Percentiles rank a stretch among this genome's conserved stretches.
Evolutionary conservation across 176 grass and related monocot species (phyloP).

Genomic region (Thinopyrum elongatum): DNA sequence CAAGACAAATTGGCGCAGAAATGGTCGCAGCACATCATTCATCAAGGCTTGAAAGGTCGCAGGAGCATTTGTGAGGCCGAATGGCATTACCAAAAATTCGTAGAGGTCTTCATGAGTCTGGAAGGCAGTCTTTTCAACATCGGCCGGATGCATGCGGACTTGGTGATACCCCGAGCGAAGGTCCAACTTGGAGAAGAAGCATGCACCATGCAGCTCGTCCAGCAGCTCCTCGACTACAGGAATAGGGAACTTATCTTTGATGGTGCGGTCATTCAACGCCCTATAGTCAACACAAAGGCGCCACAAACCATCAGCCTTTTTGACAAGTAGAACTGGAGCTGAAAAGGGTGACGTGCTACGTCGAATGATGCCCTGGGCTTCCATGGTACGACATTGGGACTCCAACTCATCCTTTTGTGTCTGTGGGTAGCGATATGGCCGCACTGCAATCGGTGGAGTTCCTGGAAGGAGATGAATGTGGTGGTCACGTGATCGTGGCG

Average conservation of each 20-base stretch:
- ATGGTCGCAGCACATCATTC: background rate
- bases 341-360: background rate
- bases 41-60: background rate
- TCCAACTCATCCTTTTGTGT: background rate
- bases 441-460: background rate
- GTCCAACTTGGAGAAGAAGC: background rate
- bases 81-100: background rate
- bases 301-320: background rate
- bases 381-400: background rate
- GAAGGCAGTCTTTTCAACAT: background rate
- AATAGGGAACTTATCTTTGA: too few species aligned
- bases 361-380: background rate
- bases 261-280: too few species aligned
- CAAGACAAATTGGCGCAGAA: background rate
- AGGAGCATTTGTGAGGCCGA: background rate
- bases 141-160: background rate
- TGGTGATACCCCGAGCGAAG: background rate
- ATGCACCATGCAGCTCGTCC: too few species aligned
- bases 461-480: background rate
- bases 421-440: background rate
- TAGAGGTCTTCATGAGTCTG: background rate
- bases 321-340: background rate
- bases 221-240: too few species aligned
- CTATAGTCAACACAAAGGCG: too few species aligned
- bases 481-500: background rate